Evolutionary conservation across 176 grass and related monocot genomes (phyloP), one percentile per base, ranked within the genome.

Genomic region (Hordeum marinum): DNA sequence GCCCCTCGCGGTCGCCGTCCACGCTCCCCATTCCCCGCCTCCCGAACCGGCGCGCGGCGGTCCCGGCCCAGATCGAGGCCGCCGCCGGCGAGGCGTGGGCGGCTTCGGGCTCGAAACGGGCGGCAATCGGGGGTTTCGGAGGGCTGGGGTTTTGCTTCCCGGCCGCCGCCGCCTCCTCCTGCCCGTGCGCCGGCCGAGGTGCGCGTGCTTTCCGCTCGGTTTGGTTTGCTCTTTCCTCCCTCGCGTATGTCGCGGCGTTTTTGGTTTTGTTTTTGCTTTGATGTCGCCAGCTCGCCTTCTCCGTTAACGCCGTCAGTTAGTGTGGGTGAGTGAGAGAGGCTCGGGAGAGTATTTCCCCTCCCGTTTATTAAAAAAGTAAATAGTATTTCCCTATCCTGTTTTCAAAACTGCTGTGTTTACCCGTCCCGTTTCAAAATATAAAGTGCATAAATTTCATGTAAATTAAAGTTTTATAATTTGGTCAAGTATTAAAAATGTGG

Each of bases 1-100:
- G 79, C 85, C 81, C 94, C 43, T 89, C 78, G 61, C 82, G 29
- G 24, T 87, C 94, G 60, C 75, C 90, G 75, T 96, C 84, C 26
- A 93, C 81, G 90, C 91, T 93, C 86, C 91, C 91, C 94, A 96
- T 96, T 67, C 50, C 86, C 42, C 72, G 45, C 48, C 41, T 17
- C 58, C 86, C 57, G 87, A 32, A 0, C 61, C n/a, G 27, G 25
- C 54, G 54, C 76, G 40, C 8, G 39, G 21, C 24, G 52, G 83
- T 31, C 62, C 31, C 34, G 55, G 43, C 58, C 11, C 59, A 75
- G 89, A 87, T 90, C 84, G 80, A 84, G 68, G 20, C 36, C 58
- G 84, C 21, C 75, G 37, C 0, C 67, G 67, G 68, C 67, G 45
- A 59, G 67, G 21, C 39, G 39, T 17, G 58, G 35, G 67, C 59